Conservation (phyloP, 768 basidiomycete species). For the Pulveroboletus ravenelii region DNA sequence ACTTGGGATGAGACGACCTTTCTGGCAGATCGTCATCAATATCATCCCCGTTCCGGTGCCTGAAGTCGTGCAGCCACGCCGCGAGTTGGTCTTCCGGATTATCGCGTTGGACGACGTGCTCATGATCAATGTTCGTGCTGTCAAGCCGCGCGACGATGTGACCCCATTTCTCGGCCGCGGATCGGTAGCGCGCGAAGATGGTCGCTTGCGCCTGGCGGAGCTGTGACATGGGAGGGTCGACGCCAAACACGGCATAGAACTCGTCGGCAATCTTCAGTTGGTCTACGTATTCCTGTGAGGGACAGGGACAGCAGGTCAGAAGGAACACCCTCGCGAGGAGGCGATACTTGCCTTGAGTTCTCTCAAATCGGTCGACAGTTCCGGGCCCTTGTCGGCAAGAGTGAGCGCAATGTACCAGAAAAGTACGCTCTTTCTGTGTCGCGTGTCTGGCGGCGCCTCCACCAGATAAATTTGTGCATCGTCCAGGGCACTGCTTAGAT, state of each 20-base stretch:
- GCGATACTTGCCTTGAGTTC: constrained; percentile 44
- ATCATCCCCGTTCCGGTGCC: constrained; percentile 37
- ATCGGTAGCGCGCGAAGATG: constrained; percentile 43
- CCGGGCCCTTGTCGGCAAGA: constrained; percentile 47
- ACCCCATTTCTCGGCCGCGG: constrained; percentile 45
- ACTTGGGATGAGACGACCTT: constrained; percentile 38
- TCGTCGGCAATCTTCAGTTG: constrained; percentile 51
- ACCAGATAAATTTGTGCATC: constrained; percentile 53
- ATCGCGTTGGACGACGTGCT: constrained; percentile 31
- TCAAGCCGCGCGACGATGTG: constrained; percentile 37
- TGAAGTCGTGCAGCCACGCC: constrained; percentile 51
- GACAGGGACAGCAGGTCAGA: background rate
- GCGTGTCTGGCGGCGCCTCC: constrained; percentile 57
- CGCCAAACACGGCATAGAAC: constrained; percentile 43
- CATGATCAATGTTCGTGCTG: constrained; percentile 28
- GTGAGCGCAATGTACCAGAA: constrained; percentile 57
- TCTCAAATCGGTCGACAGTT: constrained; percentile 43
- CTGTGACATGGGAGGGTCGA: constrained; percentile 45
- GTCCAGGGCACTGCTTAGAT: constrained; percentile 54
- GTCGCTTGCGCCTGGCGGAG: constrained; percentile 49
- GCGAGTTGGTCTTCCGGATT: constrained; percentile 54
- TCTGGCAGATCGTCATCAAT: constrained; percentile 29
- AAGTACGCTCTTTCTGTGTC: constrained; percentile 53
- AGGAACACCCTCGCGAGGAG: background rate
- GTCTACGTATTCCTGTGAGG: constrained; percentile 32